Percentiles rank a stretch among this genome's conserved stretches.
Evolutionary conservation across 768 basidiomycete species (phyloP).

Genomic region (Imleria badia): DNA sequence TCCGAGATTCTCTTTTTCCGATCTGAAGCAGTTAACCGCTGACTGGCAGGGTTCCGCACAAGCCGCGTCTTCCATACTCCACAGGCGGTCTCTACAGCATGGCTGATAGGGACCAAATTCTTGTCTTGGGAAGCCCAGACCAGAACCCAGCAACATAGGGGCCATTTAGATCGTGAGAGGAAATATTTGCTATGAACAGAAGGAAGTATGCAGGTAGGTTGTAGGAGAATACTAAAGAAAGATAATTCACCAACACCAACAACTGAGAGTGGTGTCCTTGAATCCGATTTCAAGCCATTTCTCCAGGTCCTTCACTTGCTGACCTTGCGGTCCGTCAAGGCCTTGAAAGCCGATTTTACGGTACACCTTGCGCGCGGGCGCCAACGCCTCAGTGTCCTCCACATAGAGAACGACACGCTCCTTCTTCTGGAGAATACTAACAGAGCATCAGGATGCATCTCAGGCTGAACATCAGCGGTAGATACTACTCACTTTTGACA

Average conservation of each 20-base stretch:
- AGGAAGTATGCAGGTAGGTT: too few species aligned
- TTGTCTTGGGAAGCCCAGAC: too few species aligned
- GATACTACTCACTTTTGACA: slow-evolving; percentile 51
- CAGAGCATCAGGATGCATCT: slow-evolving; percentile 1
- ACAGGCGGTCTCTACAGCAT: too few species aligned
- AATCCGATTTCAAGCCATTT: slow-evolving; percentile 22
- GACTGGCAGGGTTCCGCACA: slow-evolving; percentile 1
- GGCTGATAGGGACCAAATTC: too few species aligned
- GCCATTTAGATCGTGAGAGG: too few species aligned
- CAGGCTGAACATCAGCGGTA: background rate
- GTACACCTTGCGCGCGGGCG: slow-evolving; percentile 23
- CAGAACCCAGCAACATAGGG: too few species aligned
- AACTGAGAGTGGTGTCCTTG: slow-evolving; percentile 8
- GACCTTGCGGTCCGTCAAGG: slow-evolving; percentile 1
- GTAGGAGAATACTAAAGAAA: too few species aligned
- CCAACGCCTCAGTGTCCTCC: slow-evolving; percentile 32
- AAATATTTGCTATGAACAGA: too few species aligned
- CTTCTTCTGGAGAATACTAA: slow-evolving; percentile 38
- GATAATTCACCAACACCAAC: slow-evolving; percentile 10
- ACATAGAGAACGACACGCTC: slow-evolving; percentile 55
- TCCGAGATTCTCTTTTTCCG: background rate
- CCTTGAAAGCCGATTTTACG: slow-evolving; percentile 24
- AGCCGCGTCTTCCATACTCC: background rate
- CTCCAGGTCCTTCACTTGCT: slow-evolving; percentile 14
- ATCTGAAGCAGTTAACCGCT: background rate